These are phyloP conservation scores for Epichloe brachyelytri DNA, from an alignment of 2,329 filamentous ascomycete genomes.

Conservation along the genomic window DNA sequence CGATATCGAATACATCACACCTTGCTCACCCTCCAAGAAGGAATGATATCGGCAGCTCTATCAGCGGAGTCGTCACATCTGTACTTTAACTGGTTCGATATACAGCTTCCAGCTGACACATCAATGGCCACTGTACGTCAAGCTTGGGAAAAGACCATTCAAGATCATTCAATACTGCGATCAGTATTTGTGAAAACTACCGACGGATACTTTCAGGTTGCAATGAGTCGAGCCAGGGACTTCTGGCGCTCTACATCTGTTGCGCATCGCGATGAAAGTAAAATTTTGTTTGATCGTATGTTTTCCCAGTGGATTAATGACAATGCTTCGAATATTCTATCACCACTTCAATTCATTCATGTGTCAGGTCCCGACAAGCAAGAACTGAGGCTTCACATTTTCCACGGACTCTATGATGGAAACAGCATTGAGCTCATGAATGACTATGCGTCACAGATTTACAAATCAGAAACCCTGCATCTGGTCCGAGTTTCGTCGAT, in stretches of 20 bases:
- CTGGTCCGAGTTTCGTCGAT: constrained; percentile 48
- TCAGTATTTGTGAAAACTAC: constrained; percentile 59
- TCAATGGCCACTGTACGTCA: constrained; percentile 33
- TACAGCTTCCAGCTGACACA: constrained; percentile 35
- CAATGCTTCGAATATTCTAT: constrained; percentile 35
- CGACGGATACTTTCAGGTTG: constrained; percentile 66
- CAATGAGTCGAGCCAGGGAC: constrained; percentile 31
- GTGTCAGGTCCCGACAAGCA: constrained; percentile 14
- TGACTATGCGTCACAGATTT: constrained; percentile 30
- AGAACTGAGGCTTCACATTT: constrained; percentile 29
- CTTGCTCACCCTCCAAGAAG: constrained; percentile 81
- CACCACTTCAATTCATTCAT: constrained; percentile 39
- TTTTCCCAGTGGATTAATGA: constrained; percentile 38
- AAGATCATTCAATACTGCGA: constrained; percentile 50
- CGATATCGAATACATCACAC: constrained; percentile 60
- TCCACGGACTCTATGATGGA: constrained; percentile 82
- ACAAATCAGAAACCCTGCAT: constrained; percentile 10
- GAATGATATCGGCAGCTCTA: constrained; percentile 63
- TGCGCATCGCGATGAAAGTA: constrained; percentile 16
- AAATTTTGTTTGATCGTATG: constrained; percentile 20
- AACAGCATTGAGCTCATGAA: constrained; percentile 62
- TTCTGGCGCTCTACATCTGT: constrained; percentile 30
- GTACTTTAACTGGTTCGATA: constrained; percentile 68
- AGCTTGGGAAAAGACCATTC: constrained; percentile 45
- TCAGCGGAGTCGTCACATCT: constrained; percentile 37